Evolutionary conservation across 352 stramenopile species (phyloP).

Genomic region (Pythium insidiosum): DNA sequence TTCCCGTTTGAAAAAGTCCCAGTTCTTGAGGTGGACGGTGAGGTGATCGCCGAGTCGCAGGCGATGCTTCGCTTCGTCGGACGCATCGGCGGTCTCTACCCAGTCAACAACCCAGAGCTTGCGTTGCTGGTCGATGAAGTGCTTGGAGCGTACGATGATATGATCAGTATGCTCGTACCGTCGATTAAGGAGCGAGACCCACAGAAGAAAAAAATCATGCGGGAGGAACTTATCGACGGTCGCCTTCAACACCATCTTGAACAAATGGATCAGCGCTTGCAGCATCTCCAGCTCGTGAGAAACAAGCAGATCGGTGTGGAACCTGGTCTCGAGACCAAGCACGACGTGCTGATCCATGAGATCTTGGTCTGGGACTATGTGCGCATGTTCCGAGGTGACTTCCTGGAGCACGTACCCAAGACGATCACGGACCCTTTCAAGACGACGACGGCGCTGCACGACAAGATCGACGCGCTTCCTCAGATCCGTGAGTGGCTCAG

Average conservation of each 20-base stretch:
- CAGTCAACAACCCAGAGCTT: conserved; percentile 13
- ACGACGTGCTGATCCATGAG: conserved; percentile 17
- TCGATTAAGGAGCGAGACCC: background rate
- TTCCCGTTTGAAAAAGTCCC: conserved; percentile 22
- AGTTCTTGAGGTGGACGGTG: conserved; percentile 14
- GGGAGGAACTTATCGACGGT: background rate
- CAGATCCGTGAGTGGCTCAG: background rate
- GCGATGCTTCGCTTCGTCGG: conserved; percentile 29
- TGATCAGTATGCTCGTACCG: background rate
- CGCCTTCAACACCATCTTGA: background rate
- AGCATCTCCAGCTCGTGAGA: background rate
- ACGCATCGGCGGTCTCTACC: conserved; percentile 17
- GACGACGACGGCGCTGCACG: conserved; percentile 9
- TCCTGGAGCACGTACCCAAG: conserved; percentile 12
- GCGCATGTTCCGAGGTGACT: background rate
- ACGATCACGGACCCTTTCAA: conserved; percentile 6
- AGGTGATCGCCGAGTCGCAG: conserved; percentile 14
- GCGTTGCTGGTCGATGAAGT: conserved; percentile 26
- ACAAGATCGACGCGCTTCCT: conserved; percentile 4
- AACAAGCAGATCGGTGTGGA: too few relatives aligned
- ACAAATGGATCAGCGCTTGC: background rate
- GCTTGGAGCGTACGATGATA: background rate
- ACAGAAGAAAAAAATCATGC: background rate
- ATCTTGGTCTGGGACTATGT: conserved; percentile 16
- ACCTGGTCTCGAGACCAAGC: conserved; percentile 3